Evolutionary conservation across 805 yeast species (phyloP), one percentile per base, ranked within the genome.

Genomic region (Lachancea meyersii): DNA sequence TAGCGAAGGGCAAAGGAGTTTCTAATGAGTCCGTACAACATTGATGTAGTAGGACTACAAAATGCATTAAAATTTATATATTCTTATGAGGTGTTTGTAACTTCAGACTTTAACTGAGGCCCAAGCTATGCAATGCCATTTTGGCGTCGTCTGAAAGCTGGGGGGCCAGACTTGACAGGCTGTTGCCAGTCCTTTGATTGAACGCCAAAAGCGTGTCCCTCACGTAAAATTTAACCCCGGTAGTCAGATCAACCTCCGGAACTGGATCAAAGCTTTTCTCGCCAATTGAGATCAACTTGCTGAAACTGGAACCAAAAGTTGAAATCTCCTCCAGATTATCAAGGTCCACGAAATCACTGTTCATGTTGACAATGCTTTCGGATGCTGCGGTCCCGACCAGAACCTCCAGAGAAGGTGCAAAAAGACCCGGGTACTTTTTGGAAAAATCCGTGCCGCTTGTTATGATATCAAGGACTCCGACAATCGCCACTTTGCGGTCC

Each of bases 281-380:
- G 26, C 76, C 71, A 37, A 88, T 79, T 2, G 84, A 75, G 1
- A 75, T 77, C 46, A 93, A 69, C 55, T 76, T 80, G 40, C 94
- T 85, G 63, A 77, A 93, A 40, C 81, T 78, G 0, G 96, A 82
- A 2, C 97, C 97, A 64, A 89, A 93, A 2, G 93, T 71, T 0
- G 88, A 65, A 38, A 82, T 73, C 48, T 88, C 95, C 40, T 83
- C 88, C 23, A 75, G 53, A 50, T 81, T 82, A 31, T 68, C 61
- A 3, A 64, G 46, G 43, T 66, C 71, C 35, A 69, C 48, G 38
- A 63, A 68, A 31, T 70, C 67, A n/a, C 54, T 52, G 16, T 61
- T 68, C 31, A 62, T 45, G 35, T 63, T 62, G 9, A 61, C 64
- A 35, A 69, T 64, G 31, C 74, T 63, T 37, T 67, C 67, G 4